Evolutionary conservation across 768 basidiomycete species (phyloP), one percentile per base, ranked within the genome.

Genomic region (Tricholoma flavovirens): DNA sequence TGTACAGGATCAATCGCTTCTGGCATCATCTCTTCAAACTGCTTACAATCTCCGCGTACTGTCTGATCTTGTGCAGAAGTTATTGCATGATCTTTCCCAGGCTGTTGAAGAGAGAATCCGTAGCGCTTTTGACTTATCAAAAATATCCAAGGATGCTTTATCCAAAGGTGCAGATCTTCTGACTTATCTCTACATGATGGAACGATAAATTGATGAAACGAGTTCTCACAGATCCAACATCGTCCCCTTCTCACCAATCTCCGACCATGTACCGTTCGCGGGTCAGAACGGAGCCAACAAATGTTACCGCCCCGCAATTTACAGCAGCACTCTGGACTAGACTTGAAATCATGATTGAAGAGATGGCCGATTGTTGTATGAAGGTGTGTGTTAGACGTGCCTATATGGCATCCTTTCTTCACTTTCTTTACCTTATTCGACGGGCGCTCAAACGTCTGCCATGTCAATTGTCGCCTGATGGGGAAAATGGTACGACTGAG

Each of bases 21-120:
- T 99, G 1, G 93, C 95, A 0, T 94, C 93, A 1, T 93, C 96
- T 0, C 78, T 99, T 11, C 97, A 98, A 76, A 98, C 93, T 1
- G 94, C 96, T 4, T 90, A 93, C 71, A 99, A 98, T 67, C 81
- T 99, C 12, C 80, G 88, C 26, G 81, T 90, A 14, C 77, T 99
- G 10, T 90, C 96, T 0, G 80, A 83, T 22, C 80, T 98, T 5
- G 90, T 98, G 4, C 83, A 87, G 56, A 82, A 82, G 51, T 80
- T 98, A 2, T 74, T 97, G 15, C 71, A 73, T 5, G 92, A 96
- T 67, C 73, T 98, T 7, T 90, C 86, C 17, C 86, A 90, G 49
- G 86, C 88, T 0, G 88, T 97, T 3, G 89, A 93, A 61, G 80
- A 83, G 26, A 81, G 92, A 12, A 91, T 98, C 57, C 82, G 81